These are phyloP conservation scores for Rhodomyrtus psidioides DNA, from an alignment of 441 rosid genomes.

Conservation along the genomic window DNA sequence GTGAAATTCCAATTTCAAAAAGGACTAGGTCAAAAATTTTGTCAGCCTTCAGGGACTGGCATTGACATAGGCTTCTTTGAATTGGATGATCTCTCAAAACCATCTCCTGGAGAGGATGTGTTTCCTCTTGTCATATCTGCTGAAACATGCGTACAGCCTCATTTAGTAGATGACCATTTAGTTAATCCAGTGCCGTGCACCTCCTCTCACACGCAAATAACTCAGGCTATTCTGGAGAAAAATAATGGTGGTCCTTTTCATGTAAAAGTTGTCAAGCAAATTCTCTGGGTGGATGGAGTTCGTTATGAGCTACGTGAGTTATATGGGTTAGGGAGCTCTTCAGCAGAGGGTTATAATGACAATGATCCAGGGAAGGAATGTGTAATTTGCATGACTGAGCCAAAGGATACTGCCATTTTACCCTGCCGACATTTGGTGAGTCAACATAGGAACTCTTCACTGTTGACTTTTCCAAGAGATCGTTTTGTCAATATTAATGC, in stretches of 20 bases:
- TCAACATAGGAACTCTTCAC: not conserved
- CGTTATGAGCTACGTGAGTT: constrained; percentile 80
- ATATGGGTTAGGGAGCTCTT: constrained; percentile 63
- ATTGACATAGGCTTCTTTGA: constrained; percentile 77
- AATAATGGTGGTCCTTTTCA: constrained; percentile 30
- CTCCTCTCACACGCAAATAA: constrained; percentile 63
- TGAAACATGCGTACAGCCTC: constrained; percentile 36
- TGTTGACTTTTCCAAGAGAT: not conserved
- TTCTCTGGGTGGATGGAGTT: constrained; percentile 76
- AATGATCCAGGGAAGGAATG: constrained; percentile 78
- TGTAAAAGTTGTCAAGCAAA: constrained; percentile 65
- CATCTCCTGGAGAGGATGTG: constrained; percentile 65
- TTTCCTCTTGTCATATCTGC: constrained; percentile 91
- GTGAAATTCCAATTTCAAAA: constrained; percentile 54
- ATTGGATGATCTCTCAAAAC: constrained; percentile 70
- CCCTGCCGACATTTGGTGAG: constrained; percentile 96
- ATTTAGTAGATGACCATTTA: constrained; percentile 16
- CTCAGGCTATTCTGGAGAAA: constrained; percentile 71
- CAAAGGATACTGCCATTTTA: constrained; percentile 71
- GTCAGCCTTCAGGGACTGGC: constrained; percentile 84
- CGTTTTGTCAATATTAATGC: not conserved
- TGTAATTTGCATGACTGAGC: constrained; percentile 90
- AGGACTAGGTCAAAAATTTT: constrained; percentile 71
- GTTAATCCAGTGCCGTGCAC: constrained; percentile 23
- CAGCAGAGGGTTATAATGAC: constrained; percentile 46